These are phyloP conservation scores for Diaporthe sp. DNA, from an alignment of 2,329 filamentous ascomycete species.

Conservation along the genomic window DNA sequence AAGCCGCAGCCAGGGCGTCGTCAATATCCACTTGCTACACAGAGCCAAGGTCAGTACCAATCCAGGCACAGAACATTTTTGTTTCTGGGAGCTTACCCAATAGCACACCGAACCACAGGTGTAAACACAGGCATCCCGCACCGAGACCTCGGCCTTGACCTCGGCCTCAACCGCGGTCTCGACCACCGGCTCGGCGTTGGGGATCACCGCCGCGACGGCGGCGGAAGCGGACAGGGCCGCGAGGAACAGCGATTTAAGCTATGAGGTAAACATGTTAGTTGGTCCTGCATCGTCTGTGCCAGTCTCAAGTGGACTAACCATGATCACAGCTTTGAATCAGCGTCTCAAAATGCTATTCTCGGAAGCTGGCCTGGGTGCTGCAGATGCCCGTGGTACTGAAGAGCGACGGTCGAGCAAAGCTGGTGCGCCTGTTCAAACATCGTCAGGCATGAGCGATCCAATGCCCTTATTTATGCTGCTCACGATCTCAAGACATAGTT, in stretches of 20 bases:
- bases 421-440: neutral
- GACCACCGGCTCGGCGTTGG: neutral
- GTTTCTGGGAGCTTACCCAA: constrained; percentile 36
- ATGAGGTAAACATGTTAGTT: neutral
- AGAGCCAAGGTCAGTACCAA: neutral
- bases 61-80: fast-evolving
- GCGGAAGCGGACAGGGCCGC: constrained; percentile 25
- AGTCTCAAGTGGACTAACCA: neutral
- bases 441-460: neutral
- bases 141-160: constrained; percentile 39
- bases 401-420: constrained; percentile 12
- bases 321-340: neutral
- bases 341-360: constrained; percentile 8
- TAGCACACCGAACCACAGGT: constrained; percentile 56
- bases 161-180: neutral
- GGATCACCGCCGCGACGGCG: constrained; percentile 15
- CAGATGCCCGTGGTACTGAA: neutral
- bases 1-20: constrained; percentile 53
- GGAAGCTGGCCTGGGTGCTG: neutral
- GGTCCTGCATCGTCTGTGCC: too few relatives aligned
- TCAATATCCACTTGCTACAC: constrained; percentile 49
- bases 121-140: constrained; percentile 50
- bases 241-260: constrained; percentile 31
- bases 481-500: neutral
- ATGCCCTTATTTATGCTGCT: constrained; percentile 22